Conservation (phyloP, 2,329 filamentous ascomycete species). For the Aureobasidium sp. region DNA sequence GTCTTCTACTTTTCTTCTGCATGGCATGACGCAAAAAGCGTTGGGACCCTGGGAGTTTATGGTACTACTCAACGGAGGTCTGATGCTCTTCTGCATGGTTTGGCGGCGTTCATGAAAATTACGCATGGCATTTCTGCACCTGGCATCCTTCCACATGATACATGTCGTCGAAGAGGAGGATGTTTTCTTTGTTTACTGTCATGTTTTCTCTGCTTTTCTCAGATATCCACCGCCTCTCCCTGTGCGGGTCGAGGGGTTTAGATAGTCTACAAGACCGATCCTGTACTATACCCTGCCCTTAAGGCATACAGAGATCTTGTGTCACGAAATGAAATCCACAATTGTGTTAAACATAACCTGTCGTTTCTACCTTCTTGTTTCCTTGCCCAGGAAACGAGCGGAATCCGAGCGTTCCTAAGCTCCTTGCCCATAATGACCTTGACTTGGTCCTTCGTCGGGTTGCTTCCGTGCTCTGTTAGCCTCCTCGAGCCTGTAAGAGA, state of each 20-base stretch:
- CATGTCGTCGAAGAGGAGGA: not conserved
- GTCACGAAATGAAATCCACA: constrained; percentile 3
- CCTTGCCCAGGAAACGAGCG: too few species aligned
- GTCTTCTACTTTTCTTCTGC: not conserved
- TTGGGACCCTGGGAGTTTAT: not conserved
- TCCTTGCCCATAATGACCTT: too few species aligned
- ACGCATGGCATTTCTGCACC: constrained; percentile 1
- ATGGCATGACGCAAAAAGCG: not conserved
- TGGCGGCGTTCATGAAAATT: not conserved
- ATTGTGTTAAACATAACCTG: not conserved
- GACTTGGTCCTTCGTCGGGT: too few species aligned
- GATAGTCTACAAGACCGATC: constrained; percentile 5
- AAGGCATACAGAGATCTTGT: constrained; percentile 1
- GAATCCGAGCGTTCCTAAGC: too few species aligned
- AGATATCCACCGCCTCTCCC: not conserved
- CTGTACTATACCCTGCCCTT: constrained; percentile 5
- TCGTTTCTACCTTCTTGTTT: not conserved
- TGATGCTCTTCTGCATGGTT: not conserved
- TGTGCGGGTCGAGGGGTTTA: not conserved
- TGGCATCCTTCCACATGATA: not conserved
- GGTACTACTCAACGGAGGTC: not conserved
- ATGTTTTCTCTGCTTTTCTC: not conserved
- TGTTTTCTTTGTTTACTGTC: not conserved
- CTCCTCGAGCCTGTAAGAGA: too few species aligned
- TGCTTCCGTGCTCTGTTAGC: too few species aligned